Evolutionary conservation across 352 stramenopile genomes (phyloP).

Genomic region (Phytopythium helicoides): DNA sequence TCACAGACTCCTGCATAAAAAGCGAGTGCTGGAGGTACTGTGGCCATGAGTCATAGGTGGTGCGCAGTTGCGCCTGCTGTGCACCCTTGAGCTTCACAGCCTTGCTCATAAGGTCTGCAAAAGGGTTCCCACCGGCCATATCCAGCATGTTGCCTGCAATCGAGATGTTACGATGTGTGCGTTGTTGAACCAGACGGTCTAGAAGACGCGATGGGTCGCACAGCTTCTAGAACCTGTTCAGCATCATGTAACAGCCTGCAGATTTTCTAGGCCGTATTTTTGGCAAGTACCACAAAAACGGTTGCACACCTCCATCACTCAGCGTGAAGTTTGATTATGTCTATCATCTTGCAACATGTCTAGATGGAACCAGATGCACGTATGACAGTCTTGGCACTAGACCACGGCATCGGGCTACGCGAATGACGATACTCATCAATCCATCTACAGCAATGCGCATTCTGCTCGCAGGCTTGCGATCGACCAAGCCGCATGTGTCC

Average conservation of each 20-base stretch:
- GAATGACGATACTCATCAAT: no score
- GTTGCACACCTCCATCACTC: no score
- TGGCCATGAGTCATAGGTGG: conserved; percentile 71
- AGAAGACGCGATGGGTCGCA: conserved; percentile 1
- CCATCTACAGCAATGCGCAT: no score
- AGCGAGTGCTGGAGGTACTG: conserved; percentile 87
- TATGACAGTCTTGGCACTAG: no score
- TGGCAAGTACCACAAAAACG: neutral
- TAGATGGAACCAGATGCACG: no score
- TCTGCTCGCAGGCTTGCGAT: no score
- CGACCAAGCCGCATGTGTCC: no score
- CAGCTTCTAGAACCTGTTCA: neutral
- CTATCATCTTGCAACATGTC: no score
- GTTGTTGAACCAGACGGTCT: no score
- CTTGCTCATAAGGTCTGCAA: conserved; percentile 83
- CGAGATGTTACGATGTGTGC: neutral
- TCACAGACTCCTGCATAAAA: conserved; percentile 83
- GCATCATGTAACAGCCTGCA: neutral
- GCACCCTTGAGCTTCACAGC: conserved; percentile 83
- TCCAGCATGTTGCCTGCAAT: conserved; percentile 41
- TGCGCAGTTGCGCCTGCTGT: conserved; percentile 77
- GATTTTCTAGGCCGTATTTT: neutral
- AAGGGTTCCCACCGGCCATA: conserved; percentile 65
- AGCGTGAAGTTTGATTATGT: no score
- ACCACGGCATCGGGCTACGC: no score